Evolutionary conservation across 306 rosid genomes (phyloP).

Genomic region (Benincasa hispida): DNA sequence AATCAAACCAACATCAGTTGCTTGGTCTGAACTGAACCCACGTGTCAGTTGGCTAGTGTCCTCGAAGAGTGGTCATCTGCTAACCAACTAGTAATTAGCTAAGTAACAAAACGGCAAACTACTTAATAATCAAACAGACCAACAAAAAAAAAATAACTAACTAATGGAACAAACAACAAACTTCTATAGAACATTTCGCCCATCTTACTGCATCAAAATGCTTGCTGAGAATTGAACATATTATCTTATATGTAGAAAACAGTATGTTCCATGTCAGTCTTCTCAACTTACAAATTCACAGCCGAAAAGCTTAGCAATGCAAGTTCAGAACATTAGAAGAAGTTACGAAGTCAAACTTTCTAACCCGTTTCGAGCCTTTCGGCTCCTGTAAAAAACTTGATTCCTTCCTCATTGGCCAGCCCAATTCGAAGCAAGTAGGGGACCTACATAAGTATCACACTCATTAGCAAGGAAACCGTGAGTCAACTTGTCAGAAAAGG

Average conservation of each 20-base stretch:
- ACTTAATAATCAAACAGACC: background rate
- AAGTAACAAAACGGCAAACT: background rate
- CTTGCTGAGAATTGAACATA: background rate
- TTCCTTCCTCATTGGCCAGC: constrained; percentile 59
- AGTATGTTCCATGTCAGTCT: background rate
- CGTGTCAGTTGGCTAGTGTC: background rate
- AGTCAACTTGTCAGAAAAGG: background rate
- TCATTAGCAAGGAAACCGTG: background rate
- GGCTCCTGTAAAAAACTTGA: constrained; percentile 55
- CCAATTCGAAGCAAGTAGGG: constrained; percentile 70
- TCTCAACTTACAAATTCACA: background rate
- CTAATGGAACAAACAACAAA: background rate
- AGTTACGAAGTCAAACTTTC: constrained; percentile 17
- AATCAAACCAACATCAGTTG: background rate
- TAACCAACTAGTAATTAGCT: background rate
- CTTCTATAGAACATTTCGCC: background rate
- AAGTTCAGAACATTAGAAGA: background rate
- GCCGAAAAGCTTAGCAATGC: background rate
- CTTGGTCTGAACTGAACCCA: background rate
- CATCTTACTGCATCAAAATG: background rate
- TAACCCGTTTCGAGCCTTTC: constrained; percentile 60
- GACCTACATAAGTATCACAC: constrained; percentile 50
- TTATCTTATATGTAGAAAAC: background rate
- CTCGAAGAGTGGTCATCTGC: background rate
- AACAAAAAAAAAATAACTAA: background rate